phyloP scores from a whole-genome alignment of 1,284 basidiomycete genomes.

The Neonothopanus nambi region DNA sequence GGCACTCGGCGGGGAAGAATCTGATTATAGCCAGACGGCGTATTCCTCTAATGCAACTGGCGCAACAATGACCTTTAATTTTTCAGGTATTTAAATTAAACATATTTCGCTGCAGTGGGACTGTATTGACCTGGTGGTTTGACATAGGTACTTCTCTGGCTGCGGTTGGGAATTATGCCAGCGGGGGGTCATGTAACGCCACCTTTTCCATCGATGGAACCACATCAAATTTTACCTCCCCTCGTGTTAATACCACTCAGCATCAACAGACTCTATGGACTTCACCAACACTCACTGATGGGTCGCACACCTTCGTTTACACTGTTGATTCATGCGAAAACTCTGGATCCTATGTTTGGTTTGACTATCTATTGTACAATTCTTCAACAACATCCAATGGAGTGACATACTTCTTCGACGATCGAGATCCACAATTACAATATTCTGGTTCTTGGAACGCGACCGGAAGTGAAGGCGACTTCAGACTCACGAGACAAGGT shows the following conservation, averaged over 20 bases:
- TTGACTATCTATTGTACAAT: constrained; percentile 27
- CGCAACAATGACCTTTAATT: constrained; percentile 23
- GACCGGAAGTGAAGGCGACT: constrained; percentile 19
- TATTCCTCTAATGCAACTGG: constrained; percentile 18
- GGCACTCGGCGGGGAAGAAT: constrained; percentile 18
- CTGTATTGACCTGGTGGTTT: no score
- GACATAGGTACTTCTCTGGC: constrained; percentile 22
- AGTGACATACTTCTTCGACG: constrained; percentile 24
- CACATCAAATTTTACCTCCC: constrained; percentile 18
- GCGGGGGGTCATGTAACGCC: constrained; percentile 20
- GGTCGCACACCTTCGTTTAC: constrained; percentile 24
- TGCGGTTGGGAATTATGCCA: constrained; percentile 21
- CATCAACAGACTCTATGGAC: constrained; percentile 24
- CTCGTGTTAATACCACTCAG: constrained; percentile 9
- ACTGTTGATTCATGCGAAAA: constrained; percentile 20
- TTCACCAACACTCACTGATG: constrained; percentile 20
- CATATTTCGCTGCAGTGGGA: no score
- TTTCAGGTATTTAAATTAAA: constrained; percentile 20
- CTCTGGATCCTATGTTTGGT: constrained; percentile 19
- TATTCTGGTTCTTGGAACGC: constrained; percentile 23
- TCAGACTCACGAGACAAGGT: constrained; percentile 21
- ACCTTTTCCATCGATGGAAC: constrained; percentile 24
- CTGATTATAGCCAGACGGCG: constrained; percentile 23
- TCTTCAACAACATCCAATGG: constrained; percentile 18
- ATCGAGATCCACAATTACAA: constrained; percentile 17